These are phyloP conservation scores for Saccharomycopsis microspora DNA, from an alignment of 805 yeast species.

Conservation along the genomic window DNA sequence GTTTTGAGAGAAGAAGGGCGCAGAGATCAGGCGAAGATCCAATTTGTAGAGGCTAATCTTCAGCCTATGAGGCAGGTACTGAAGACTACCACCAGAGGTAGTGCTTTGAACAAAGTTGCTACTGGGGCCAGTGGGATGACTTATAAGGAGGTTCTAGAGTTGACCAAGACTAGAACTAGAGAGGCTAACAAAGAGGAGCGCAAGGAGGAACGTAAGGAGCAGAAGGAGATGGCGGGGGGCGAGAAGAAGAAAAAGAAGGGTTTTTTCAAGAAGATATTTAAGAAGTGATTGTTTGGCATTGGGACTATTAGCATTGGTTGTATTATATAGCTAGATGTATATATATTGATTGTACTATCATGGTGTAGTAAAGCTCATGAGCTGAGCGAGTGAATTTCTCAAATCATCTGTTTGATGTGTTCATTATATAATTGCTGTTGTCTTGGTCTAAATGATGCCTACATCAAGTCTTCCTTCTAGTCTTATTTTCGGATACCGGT, in stretches of 20 bases:
- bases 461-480: no score
- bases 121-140: constrained; percentile 1
- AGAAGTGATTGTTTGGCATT: neutral
- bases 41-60: constrained; percentile 6
- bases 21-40: constrained; percentile 3
- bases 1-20: neutral
- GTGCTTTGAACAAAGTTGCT: neutral
- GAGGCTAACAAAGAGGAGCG: neutral
- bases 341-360: no score
- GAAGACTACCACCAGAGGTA: neutral
- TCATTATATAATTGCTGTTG: no score
- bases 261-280: constrained; percentile 5
- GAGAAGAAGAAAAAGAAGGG: constrained; percentile 6
- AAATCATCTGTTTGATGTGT: no score
- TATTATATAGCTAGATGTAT: no score
- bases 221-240: neutral
- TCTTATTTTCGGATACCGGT: no score
- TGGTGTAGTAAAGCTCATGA: no score
- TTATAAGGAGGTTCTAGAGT: constrained; percentile 8
- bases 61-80: neutral
- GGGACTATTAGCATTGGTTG: neutral
- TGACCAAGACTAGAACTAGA: constrained; percentile 2
- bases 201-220: neutral
- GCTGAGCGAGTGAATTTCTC: no score
- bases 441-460: no score